Conservation (phyloP, 2,329 filamentous ascomycete genomes). For the Basipetospora sp. region DNA sequence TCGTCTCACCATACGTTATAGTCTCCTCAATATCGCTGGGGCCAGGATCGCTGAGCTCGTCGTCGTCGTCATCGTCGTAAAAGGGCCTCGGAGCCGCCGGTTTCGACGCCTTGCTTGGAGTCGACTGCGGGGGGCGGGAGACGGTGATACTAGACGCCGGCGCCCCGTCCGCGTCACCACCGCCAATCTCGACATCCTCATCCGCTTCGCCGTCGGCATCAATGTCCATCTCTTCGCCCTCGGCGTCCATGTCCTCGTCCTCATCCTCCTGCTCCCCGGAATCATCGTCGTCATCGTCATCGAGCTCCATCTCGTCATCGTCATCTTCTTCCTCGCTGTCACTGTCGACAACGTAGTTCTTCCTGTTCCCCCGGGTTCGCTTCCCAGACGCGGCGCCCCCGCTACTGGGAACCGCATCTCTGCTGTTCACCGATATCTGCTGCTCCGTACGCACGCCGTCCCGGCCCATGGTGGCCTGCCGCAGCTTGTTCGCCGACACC, state of each 20-base stretch:
- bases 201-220: slow-evolving; percentile 22
- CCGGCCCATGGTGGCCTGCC: slow-evolving; percentile 31
- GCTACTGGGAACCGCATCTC: slow-evolving; percentile 27
- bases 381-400: slow-evolving; percentile 36
- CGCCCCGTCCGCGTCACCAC: slow-evolving; percentile 31
- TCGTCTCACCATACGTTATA: slow-evolving; percentile 28
- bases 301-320: slow-evolving; percentile 22
- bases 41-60: slow-evolving; percentile 38
- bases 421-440: slow-evolving; percentile 13
- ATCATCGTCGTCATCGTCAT: slow-evolving; percentile 26
- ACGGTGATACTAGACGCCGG: slow-evolving; percentile 31
- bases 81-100: slow-evolving; percentile 15
- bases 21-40: slow-evolving; percentile 30
- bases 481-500: slow-evolving; percentile 35
- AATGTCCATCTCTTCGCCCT: slow-evolving; percentile 24
- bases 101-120: slow-evolving; percentile 18
- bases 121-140: slow-evolving; percentile 23
- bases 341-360: slow-evolving; percentile 46
- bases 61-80: slow-evolving; percentile 37
- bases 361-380: slow-evolving; percentile 40
- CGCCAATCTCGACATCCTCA: slow-evolving; percentile 32
- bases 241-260: slow-evolving; percentile 19
- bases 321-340: slow-evolving; percentile 32
- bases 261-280: slow-evolving; percentile 24
- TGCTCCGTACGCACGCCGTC: slow-evolving; percentile 15